Percentiles rank a stretch among this genome's conserved stretches.
These are phyloP conservation scores for Cucumis sativus DNA, from an alignment of 306 rosid species.

Conservation along the genomic window Cucumber_9930_V3 NC_026658.2:6906501-6907000, in stretches of 20 bases:
- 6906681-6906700: background rate
- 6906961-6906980: slow-evolving; percentile 20
- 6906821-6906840: background rate
- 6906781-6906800: background rate
- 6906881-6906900: background rate
- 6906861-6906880: background rate
- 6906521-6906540: too few species aligned
- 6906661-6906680: background rate
- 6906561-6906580: too few species aligned
- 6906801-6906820: background rate
- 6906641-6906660: background rate
- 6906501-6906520: too few species aligned
- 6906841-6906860: background rate
- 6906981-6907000: background rate
- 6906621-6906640: too few species aligned
- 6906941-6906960: slow-evolving; percentile 11
- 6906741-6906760: slow-evolving; percentile 1
- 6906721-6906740: background rate
- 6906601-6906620: too few species aligned
- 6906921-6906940: slow-evolving; percentile 24
- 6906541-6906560: too few species aligned
- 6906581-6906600: too few species aligned
- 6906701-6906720: background rate
- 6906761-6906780: background rate
- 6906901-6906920: slow-evolving; percentile 24